Base-by-base conservation (phyloP, 352 stramenopile genomes). In the Globisporangium paddicum region DNA sequence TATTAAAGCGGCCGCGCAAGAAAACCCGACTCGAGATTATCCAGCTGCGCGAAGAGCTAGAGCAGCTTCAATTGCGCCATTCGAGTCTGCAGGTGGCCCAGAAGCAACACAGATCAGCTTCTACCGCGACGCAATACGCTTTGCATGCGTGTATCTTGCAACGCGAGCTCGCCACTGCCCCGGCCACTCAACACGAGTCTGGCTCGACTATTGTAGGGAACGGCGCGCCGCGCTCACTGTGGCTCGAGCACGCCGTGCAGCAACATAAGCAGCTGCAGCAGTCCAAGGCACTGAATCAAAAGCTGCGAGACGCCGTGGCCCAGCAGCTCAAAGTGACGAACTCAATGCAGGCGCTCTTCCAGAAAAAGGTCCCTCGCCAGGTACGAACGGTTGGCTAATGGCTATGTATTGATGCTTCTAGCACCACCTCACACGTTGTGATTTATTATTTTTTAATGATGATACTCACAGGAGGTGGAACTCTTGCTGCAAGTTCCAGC, bases 221-320 rank as follows among this genome's bases (percentile, higher is more conserved):
- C n/a, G n/a, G n/a, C n/a, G n/a, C n/a, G 19, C 18, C 21, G 13
- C 25, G 40, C 52, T 74, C 69, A 0, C 58, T 82, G 9, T 86
- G 75, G 73, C 58, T 81, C 46, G 67, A 64, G 34, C 45, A 81
- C 3, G 73, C 73, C 21, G 73, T 63, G 11, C 59, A 71, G 11
- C 75, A 86, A 30, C 78, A 73, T 56, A 60, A 69, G 18, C 68
- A 76, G 51, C 68, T 68, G n/a, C 67, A 78, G 64, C 59, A 68
- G 13, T 66, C 73, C 1, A 69, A 82, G 40, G 51, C 69, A 28
- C 59, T 74, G 50, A 83, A 83, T 55, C 62, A 62, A n/a, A 69
- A 64, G n/a, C 67, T 83, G 14, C 77, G 77, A 30, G 62, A 55
- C 4, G 67, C 70, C 13, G 32, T 83, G 23, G 57, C 73, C 44